A percentile compares a stretch with the other conserved stretches of the same genome.
Evolutionary conservation across 148 eudicot species (phyloP).

Genomic region (Pouteria glomerata): DNA sequence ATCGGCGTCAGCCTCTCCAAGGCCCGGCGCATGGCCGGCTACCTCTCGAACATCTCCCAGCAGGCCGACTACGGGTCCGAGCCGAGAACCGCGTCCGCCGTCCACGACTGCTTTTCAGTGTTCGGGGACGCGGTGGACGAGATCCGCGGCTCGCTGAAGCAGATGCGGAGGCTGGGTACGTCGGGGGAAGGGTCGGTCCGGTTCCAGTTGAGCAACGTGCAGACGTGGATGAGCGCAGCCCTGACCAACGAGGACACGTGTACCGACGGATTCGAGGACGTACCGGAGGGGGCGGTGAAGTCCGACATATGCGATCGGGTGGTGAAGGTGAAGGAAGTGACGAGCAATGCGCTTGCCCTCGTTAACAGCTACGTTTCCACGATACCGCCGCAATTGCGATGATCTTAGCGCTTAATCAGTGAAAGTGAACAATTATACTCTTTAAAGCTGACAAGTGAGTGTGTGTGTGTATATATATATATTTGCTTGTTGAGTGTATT

Average conservation of each 20-base stretch:
- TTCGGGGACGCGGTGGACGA: constrained; percentile 51
- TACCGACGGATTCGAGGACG: constrained; percentile 56
- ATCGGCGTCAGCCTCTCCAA: constrained; percentile 49
- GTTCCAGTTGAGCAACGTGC: constrained; percentile 71
- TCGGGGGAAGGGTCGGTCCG: constrained; percentile 29
- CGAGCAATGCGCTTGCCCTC: constrained; percentile 74
- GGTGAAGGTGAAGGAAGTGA: constrained; percentile 41
- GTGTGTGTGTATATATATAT: neutral
- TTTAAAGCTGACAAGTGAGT: neutral
- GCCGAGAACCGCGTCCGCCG: constrained; percentile 34
- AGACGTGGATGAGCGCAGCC: constrained; percentile 88
- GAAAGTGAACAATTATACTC: neutral
- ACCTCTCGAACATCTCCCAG: constrained; percentile 39
- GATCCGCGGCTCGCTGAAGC: constrained; percentile 44
- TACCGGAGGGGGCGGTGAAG: constrained; percentile 33
- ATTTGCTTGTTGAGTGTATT: neutral
- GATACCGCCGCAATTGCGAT: neutral
- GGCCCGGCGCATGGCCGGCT: constrained; percentile 22
- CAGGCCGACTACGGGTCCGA: constrained; percentile 33
- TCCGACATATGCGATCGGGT: constrained; percentile 34
- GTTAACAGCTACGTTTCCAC: constrained; percentile 48
- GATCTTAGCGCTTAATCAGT: too few relatives aligned
- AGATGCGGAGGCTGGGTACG: constrained; percentile 40
- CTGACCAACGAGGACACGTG: constrained; percentile 80
- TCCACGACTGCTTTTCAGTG: constrained; percentile 53